These are phyloP conservation scores for Cryptosporidium sp. DNA, from an alignment of 169 alveolate species.

Conservation along the genomic window DNA sequence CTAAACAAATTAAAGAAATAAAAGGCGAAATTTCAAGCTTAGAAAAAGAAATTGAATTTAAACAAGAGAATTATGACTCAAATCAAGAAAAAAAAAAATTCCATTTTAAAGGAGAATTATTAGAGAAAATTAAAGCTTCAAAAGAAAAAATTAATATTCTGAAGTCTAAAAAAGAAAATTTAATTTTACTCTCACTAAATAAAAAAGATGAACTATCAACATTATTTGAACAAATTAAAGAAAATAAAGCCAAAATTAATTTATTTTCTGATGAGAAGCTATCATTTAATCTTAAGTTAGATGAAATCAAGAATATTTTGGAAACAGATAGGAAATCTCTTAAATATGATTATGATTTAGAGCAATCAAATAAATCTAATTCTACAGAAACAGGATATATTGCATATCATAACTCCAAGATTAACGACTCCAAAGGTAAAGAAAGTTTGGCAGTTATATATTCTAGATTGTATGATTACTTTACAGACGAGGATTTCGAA, in stretches of 20 bases:
- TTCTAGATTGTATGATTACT: constrained; percentile 21
- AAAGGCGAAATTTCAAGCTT: not conserved
- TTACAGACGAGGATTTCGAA: constrained; percentile 41
- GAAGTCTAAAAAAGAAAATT: not conserved
- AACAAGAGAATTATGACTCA: not conserved
- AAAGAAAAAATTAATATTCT: not conserved
- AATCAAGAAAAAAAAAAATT: not conserved
- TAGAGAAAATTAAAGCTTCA: not conserved
- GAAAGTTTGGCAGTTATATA: not conserved
- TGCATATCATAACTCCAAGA: not conserved
- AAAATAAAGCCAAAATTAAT: not conserved
- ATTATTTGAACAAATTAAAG: not conserved
- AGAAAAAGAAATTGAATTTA: not conserved
- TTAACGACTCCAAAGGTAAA: not conserved
- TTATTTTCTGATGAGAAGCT: constrained; percentile 5
- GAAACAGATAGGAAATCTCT: not conserved
- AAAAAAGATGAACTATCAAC: not conserved
- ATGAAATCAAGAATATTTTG: not conserved
- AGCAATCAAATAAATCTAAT: not conserved
- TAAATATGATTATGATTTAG: not conserved
- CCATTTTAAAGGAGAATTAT: not conserved
- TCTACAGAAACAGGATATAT: not conserved
- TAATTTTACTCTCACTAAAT: not conserved
- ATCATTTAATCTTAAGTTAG: not conserved
- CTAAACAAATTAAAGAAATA: not conserved